Evolutionary conservation across 1,284 basidiomycete species (phyloP).

Genomic region (Austroboletus novae-zelandiae): DNA sequence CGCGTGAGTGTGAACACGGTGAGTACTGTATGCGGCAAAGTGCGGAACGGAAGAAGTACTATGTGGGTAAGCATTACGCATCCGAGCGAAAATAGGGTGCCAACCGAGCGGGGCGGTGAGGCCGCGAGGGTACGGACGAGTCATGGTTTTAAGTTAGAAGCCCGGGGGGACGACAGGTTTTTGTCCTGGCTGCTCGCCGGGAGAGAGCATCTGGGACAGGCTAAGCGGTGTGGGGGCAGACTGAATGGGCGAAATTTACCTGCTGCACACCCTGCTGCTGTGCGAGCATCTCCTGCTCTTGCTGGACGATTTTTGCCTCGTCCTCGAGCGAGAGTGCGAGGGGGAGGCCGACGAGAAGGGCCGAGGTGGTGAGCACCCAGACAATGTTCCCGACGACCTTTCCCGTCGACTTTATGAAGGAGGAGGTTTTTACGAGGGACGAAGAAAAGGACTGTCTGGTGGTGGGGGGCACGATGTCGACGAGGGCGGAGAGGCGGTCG

Average conservation of each 20-base stretch:
- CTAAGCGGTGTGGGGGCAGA: constrained; percentile 3
- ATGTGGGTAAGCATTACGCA: constrained; percentile 9
- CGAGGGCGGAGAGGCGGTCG: constrained; percentile 88
- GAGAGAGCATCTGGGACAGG: constrained; percentile 59
- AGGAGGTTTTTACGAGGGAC: constrained; percentile 58
- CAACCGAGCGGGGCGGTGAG: not conserved
- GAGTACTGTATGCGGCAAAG: constrained; percentile 9
- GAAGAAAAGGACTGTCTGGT: constrained; percentile 77
- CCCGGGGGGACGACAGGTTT: constrained; percentile 76
- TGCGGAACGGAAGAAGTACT: constrained; percentile 14
- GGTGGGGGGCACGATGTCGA: constrained; percentile 92
- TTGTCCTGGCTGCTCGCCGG: constrained; percentile 47
- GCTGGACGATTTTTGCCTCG: constrained; percentile 90
- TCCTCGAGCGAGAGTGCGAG: constrained; percentile 93
- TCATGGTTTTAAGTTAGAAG: constrained; percentile 43
- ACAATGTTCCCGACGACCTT: constrained; percentile 84
- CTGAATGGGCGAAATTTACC: constrained; percentile 45
- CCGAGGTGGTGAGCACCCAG: constrained; percentile 94
- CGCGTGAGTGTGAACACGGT: constrained; percentile 2
- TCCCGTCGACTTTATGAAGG: constrained; percentile 61
- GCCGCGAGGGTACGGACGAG: constrained; percentile 1
- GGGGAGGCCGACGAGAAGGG: constrained; percentile 90
- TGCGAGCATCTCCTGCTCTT: constrained; percentile 93
- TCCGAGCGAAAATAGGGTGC: constrained; percentile 7
- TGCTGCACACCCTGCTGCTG: constrained; percentile 92